Conservation (phyloP, 768 basidiomycete genomes). For the Russula olivacea region DNA sequence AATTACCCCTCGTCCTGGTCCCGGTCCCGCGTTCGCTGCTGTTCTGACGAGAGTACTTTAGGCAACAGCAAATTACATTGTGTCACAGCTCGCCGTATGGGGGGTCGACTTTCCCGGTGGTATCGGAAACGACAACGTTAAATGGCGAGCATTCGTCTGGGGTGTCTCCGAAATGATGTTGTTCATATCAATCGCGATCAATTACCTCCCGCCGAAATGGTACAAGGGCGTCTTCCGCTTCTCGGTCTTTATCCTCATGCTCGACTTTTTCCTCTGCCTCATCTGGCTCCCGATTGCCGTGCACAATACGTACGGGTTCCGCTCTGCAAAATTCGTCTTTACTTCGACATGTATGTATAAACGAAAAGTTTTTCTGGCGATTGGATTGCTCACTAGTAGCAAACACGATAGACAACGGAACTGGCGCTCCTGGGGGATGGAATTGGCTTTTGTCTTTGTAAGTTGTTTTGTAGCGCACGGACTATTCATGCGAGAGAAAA, state of each 20-base stretch:
- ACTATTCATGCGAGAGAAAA: not conserved
- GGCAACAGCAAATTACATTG: slow-evolving; percentile 86
- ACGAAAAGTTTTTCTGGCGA: not conserved
- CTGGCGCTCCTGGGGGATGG: slow-evolving; percentile 81
- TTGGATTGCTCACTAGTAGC: not conserved
- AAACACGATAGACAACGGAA: slow-evolving; percentile 73
- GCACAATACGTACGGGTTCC: slow-evolving; percentile 83
- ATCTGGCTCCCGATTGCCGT: slow-evolving; percentile 94
- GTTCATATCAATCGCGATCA: slow-evolving; percentile 68
- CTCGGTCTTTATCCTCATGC: slow-evolving; percentile 65
- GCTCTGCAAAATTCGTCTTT: slow-evolving; percentile 77
- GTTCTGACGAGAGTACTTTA: slow-evolving; percentile 30
- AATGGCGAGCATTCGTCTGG: slow-evolving; percentile 86
- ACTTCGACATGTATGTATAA: slow-evolving; percentile 60
- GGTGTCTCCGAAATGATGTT: slow-evolving; percentile 69
- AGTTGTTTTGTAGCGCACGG: slow-evolving; percentile 27
- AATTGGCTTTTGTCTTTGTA: slow-evolving; percentile 89
- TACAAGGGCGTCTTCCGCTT: slow-evolving; percentile 78
- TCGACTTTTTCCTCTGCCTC: slow-evolving; percentile 82
- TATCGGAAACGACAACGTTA: slow-evolving; percentile 58
- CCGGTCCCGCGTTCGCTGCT: too few species aligned
- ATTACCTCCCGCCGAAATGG: slow-evolving; percentile 71
- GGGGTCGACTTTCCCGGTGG: slow-evolving; percentile 82
- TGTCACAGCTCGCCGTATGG: slow-evolving; percentile 78
- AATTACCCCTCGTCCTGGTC: not conserved